A percentile compares a stretch with the other conserved stretches of the same genome.
phyloP scores from a whole-genome alignment of 2,329 filamentous ascomycete species.

The Aspergillus floridensis region DNA sequence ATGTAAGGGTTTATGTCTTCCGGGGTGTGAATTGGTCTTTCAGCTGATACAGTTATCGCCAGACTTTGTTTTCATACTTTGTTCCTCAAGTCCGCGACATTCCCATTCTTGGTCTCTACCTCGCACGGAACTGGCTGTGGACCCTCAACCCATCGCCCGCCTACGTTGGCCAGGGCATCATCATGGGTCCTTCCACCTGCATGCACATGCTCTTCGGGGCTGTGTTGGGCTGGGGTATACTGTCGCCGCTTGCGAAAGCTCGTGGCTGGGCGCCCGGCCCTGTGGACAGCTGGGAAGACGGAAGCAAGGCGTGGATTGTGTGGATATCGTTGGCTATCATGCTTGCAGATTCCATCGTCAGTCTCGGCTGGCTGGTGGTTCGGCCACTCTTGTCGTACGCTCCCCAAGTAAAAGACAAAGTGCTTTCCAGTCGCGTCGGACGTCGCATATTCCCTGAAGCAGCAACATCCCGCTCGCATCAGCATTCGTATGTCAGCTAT shows the following conservation, averaged over 20 bases:
- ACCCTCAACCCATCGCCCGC: conserved; percentile 95
- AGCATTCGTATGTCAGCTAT: conserved; percentile 31
- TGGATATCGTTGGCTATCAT: conserved; percentile 97
- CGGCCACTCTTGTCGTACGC: conserved; percentile 58
- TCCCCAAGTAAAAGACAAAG: conserved; percentile 31
- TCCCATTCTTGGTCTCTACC: conserved; percentile 74
- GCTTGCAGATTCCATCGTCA: conserved; percentile 89
- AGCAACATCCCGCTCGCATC: conserved; percentile 14
- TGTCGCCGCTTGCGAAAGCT: conserved; percentile 83
- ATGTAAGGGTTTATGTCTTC: conserved; percentile 38
- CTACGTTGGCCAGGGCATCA: conserved; percentile 95
- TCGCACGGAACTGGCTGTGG: conserved; percentile 86
- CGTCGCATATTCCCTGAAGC: conserved; percentile 26
- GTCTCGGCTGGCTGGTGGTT: conserved; percentile 72
- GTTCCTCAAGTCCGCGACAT: conserved; percentile 78
- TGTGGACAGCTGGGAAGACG: conserved; percentile 83
- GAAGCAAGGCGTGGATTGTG: conserved; percentile 97
- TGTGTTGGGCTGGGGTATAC: conserved; percentile 80
- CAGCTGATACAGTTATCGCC: conserved; percentile 24
- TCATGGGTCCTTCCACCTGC: conserved; percentile 95
- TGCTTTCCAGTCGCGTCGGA: conserved; percentile 30
- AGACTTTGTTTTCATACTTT: conserved; percentile 87
- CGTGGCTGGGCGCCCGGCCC: conserved; percentile 86
- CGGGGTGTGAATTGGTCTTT: not conserved
- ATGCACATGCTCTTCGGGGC: conserved; percentile 94